A percentile compares a stretch with the other conserved stretches of the same genome.
These are phyloP conservation scores for Stephania yunnanensis DNA, from an alignment of 164 flowering plant species.

Conservation along the genomic window DNA sequence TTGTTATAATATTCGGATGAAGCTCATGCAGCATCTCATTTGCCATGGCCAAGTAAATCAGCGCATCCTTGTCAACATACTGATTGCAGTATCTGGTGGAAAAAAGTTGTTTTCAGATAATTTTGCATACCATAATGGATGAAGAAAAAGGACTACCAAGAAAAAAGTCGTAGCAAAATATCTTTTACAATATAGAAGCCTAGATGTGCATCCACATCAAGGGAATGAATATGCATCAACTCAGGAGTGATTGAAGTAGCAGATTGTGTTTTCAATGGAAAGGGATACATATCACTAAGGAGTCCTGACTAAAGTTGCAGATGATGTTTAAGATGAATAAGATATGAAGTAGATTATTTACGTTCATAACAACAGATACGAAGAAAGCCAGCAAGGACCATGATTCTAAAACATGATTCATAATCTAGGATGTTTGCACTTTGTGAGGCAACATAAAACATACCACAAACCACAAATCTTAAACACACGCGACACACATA, in stretches of 20 bases:
- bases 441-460: too few species aligned
- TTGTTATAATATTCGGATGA: conserved; percentile 82
- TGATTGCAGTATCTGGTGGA: conserved; percentile 78
- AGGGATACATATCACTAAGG: too few species aligned
- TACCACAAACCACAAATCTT: background rate
- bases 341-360: background rate
- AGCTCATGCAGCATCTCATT: conserved; percentile 79
- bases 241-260: background rate
- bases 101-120: background rate
- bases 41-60: conserved; percentile 79
- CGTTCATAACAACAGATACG: background rate
- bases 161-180: background rate
- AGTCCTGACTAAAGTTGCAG: background rate
- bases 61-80: conserved; percentile 91
- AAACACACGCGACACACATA: too few species aligned
- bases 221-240: background rate
- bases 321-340: background rate
- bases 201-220: background rate
- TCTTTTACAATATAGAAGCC: background rate
- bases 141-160: background rate
- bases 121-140: background rate
- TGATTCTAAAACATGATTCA: too few species aligned
- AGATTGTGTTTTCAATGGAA: background rate
- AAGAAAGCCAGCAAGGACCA: background rate
- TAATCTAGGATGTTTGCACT: too few species aligned